Conservation (phyloP, 129 eudicot genomes). For the Chrysanthemum seticuspe region DNA sequence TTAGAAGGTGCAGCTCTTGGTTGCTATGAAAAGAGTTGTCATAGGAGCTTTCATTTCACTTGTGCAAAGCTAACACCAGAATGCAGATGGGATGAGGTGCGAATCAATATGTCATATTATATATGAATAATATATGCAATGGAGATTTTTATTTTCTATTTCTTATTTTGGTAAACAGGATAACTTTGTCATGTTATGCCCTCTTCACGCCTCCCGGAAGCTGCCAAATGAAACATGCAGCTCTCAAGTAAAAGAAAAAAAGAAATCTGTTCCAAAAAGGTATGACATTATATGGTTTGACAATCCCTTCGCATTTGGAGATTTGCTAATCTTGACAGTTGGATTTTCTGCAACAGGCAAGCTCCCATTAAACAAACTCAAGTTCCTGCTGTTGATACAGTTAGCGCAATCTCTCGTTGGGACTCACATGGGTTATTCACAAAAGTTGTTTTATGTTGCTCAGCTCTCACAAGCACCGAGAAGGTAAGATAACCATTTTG, state of each 20-base stretch:
- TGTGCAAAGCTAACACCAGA: conserved; percentile 79
- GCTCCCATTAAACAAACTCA: conserved; percentile 32
- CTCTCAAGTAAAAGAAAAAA: conserved; percentile 39
- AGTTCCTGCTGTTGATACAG: conserved; percentile 26
- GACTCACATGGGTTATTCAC: conserved; percentile 43
- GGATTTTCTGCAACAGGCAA: conserved; percentile 36
- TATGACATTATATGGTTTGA: conserved; percentile 15
- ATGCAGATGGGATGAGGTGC: conserved; percentile 89
- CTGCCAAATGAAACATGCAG: conserved; percentile 58
- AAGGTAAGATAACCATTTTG: conserved; percentile 43
- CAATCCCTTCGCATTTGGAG: background rate
- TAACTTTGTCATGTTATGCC: conserved; percentile 94
- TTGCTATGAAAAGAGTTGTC: conserved; percentile 81
- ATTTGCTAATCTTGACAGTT: background rate
- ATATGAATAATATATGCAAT: background rate
- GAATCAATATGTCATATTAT: conserved; percentile 21
- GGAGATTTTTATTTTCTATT: background rate
- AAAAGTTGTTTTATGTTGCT: conserved; percentile 77
- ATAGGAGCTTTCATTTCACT: conserved; percentile 87
- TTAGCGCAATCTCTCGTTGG: conserved; percentile 37
- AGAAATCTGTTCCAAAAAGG: conserved; percentile 50
- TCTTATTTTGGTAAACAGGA: conserved; percentile 44
- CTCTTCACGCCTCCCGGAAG: conserved; percentile 65
- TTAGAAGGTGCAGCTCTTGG: conserved; percentile 94
- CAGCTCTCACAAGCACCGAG: conserved; percentile 66